A percentile compares a stretch with the other conserved stretches of the same genome.
phyloP scores from a whole-genome alignment of 2,329 filamentous ascomycete genomes.

The Cordyceps tenuipes region DNA sequence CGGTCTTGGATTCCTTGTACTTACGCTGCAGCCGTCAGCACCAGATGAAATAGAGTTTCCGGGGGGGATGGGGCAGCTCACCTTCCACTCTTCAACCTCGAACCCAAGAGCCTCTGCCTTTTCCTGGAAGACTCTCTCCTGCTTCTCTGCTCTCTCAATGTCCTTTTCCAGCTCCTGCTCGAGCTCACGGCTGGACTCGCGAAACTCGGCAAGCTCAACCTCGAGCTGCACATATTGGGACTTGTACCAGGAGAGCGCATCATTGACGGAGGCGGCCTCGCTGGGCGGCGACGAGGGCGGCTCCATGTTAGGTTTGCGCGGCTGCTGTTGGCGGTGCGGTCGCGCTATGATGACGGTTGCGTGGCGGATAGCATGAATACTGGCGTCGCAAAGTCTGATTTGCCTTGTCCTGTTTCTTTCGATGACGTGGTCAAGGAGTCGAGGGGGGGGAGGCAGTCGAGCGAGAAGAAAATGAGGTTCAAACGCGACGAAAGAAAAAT shows the following conservation, averaged over 20 bases:
- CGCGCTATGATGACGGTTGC: constrained; percentile 5
- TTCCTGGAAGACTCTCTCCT: constrained; percentile 76
- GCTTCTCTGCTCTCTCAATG: constrained; percentile 88
- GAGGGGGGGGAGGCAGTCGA: background rate
- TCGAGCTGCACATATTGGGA: constrained; percentile 89
- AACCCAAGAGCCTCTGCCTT: constrained; percentile 78
- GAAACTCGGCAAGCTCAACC: constrained; percentile 85
- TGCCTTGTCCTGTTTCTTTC: background rate
- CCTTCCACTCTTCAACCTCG: constrained; percentile 98
- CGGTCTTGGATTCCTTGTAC: constrained; percentile 88
- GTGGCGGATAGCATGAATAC: background rate
- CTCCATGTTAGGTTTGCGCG: constrained; percentile 37
- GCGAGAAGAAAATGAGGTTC: background rate
- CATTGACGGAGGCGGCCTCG: constrained; percentile 50
- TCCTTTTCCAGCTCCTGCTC: constrained; percentile 94
- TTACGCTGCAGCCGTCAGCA: constrained; percentile 56
- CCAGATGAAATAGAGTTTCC: background rate
- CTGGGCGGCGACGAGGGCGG: constrained; percentile 54
- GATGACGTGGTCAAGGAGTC: background rate
- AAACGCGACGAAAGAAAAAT: background rate
- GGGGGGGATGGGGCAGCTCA: constrained; percentile 35
- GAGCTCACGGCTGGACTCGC: constrained; percentile 85
- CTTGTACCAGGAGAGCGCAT: constrained; percentile 91
- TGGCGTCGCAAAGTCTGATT: background rate
- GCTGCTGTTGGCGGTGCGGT: constrained; percentile 10